Conservation (phyloP, 2,329 filamentous ascomycete species). For the Neoascochyta sp. region DNA sequence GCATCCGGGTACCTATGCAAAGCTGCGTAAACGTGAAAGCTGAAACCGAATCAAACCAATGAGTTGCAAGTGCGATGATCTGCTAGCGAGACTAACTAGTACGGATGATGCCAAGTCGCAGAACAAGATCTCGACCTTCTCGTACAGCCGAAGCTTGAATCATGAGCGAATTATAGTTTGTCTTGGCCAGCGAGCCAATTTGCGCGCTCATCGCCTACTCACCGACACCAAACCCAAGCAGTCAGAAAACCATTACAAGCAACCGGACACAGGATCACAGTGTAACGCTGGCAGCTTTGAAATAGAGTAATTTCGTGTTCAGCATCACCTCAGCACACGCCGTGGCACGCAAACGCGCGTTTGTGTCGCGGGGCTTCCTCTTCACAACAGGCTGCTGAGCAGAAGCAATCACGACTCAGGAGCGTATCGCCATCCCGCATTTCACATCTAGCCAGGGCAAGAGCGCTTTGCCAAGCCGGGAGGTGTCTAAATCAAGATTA, state of each 20-base stretch:
- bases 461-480: constrained; percentile 12
- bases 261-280: not conserved
- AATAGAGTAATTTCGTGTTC: not conserved
- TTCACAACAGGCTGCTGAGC: not conserved
- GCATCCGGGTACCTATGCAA: too few relatives aligned
- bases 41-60: too few relatives aligned
- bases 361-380: not conserved
- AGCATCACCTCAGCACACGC: not conserved
- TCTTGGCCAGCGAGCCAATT: constrained; percentile 3
- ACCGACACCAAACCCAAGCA: not conserved
- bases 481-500: constrained; percentile 7
- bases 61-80: too few relatives aligned
- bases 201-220: constrained; percentile 2
- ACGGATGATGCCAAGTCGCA: constrained; percentile 8
- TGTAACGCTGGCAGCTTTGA: constrained; percentile 1
- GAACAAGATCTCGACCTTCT: constrained; percentile 10
- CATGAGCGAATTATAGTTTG: constrained; percentile 3
- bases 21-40: too few relatives aligned
- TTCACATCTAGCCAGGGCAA: constrained; percentile 1
- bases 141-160: constrained; percentile 7
- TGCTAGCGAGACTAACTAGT: too few relatives aligned
- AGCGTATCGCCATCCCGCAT: constrained; percentile 6
- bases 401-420: constrained; percentile 4
- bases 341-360: not conserved
- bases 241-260: not conserved